These are phyloP conservation scores for Rosa rugosa DNA, from an alignment of 306 rosid genomes.

Conservation along the genomic window DNA sequence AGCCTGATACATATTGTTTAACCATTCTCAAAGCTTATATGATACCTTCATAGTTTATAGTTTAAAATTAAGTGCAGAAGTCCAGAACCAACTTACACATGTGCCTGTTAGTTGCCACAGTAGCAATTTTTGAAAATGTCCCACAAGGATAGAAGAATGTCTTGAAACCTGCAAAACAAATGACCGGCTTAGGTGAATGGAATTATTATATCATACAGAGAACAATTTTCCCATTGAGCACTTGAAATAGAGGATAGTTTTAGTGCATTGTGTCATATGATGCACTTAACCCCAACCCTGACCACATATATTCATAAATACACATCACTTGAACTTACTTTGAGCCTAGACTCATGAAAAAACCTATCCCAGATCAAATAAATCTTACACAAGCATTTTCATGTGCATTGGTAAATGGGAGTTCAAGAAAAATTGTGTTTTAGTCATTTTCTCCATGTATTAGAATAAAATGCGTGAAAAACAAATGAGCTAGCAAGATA, in stretches of 20 bases:
- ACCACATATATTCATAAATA: slow-evolving; percentile 2
- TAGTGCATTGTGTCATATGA: background rate
- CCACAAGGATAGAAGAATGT: slow-evolving; percentile 95
- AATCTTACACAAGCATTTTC: background rate
- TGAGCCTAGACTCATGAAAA: background rate
- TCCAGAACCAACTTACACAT: slow-evolving; percentile 66
- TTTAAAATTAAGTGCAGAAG: background rate
- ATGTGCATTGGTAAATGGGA: background rate
- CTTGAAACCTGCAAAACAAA: slow-evolving; percentile 66
- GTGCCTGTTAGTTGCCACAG: slow-evolving; percentile 78
- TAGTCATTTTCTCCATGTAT: background rate
- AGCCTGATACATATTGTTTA: background rate
- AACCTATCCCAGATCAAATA: background rate
- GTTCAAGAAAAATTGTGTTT: background rate
- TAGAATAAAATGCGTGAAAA: background rate
- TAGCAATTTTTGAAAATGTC: slow-evolving; percentile 84
- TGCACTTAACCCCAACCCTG: slow-evolving; percentile 17
- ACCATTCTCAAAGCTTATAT: background rate
- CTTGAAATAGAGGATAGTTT: background rate
- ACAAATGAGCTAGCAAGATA: no score
- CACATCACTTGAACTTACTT: slow-evolving; percentile 1
- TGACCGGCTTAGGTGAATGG: slow-evolving; percentile 17
- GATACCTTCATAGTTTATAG: background rate
- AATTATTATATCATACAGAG: slow-evolving; percentile 1
- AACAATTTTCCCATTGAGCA: background rate